Conservation (phyloP, 352 stramenopile species). For the Phytophthora europaea region DNA sequence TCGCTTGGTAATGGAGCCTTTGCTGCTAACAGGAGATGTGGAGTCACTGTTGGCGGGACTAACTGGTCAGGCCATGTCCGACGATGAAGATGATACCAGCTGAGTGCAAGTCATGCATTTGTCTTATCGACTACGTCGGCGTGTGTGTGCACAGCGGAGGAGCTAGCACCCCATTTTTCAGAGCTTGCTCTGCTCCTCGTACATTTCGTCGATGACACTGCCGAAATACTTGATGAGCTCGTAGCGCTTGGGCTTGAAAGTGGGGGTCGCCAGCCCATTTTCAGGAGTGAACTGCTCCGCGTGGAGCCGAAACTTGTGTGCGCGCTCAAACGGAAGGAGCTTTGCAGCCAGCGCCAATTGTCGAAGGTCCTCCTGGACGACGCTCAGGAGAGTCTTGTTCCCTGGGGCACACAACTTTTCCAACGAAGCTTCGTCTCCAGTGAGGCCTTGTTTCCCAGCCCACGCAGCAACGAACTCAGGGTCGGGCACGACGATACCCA, state of each 20-base stretch:
- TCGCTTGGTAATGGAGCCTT: conserved; percentile 60
- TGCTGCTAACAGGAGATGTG: conserved; percentile 65
- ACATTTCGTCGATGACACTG: conserved; percentile 64
- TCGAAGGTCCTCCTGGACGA: conserved; percentile 44
- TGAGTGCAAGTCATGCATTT: conserved; percentile 11
- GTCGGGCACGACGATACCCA: conserved; percentile 92
- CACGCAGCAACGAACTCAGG: conserved; percentile 62
- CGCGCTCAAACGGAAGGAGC: conserved; percentile 94
- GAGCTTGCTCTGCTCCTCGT: conserved; percentile 47
- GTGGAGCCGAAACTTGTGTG: conserved; percentile 91
- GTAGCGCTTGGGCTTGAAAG: conserved; percentile 96
- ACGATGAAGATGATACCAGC: conserved; percentile 13
- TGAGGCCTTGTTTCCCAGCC: conserved; percentile 41
- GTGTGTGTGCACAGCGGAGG: conserved; percentile 13
- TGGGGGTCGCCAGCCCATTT: conserved; percentile 94
- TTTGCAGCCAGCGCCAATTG: conserved; percentile 59
- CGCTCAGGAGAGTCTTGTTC: conserved; percentile 45
- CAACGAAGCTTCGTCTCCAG: conserved; percentile 40
- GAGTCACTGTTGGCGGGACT: conserved; percentile 42
- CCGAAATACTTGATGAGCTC: conserved; percentile 67
- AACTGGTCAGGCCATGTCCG: conserved; percentile 9
- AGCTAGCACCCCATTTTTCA: conserved; percentile 24
- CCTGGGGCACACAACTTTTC: conserved; percentile 34
- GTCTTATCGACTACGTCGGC: conserved; percentile 3
- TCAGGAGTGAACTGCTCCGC: conserved; percentile 91